Base-by-base conservation (phyloP, 306 rosid species). In the Senna tora region DNA sequence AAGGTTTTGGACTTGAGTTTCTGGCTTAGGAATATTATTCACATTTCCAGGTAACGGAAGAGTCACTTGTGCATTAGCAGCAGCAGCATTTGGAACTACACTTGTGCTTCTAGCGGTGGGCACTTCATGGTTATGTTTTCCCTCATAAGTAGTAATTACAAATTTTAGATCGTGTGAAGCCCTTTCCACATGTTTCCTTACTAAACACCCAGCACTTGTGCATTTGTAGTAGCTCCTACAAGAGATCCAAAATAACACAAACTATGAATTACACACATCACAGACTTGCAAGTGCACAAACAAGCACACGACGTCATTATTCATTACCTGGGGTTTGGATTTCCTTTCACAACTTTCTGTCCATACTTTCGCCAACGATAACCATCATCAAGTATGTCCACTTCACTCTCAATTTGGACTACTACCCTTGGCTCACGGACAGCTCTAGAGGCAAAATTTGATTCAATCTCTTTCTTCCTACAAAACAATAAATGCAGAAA, bases 351-450 rank as follows among this genome's bases (percentile, higher is more conserved):
- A 74, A 93, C 96, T 67, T 93, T 93, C 65, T 90, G 96, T 21
- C 98, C 98, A 75, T 90, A 90, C 79, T 90, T 93, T 34, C 98
- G 87, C 98, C 98, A 93, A 45, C 97, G 96, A 53, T 93, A 93
- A 47, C 96, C 98, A 67, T 90, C 98, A 39, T 93, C 98, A 73
- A 93, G 96, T 65, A 90, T 85, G 84, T 88, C 98, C 0, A 87
- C 67, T 5, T 88, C 93, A 57, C 89, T 87, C 84, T 90, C 93
- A 32, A 88, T 90, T 80, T 93, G 96, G 69, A 93, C 86, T 6
- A 93, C 93, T 1, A 93, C 96, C 77, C 93, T 84, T 32, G 97
- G 97, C 75, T 88, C 92, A 14, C 96, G 97, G 21, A 81, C 82
- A 46, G 89, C 79, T 71, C 97, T 84, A 1, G 92, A 60, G 19